Percentiles rank a stretch among this genome's conserved stretches.
Conservation (phyloP, 192 early-diverging fungal species). For the Chytriomyces confervae region DNA sequence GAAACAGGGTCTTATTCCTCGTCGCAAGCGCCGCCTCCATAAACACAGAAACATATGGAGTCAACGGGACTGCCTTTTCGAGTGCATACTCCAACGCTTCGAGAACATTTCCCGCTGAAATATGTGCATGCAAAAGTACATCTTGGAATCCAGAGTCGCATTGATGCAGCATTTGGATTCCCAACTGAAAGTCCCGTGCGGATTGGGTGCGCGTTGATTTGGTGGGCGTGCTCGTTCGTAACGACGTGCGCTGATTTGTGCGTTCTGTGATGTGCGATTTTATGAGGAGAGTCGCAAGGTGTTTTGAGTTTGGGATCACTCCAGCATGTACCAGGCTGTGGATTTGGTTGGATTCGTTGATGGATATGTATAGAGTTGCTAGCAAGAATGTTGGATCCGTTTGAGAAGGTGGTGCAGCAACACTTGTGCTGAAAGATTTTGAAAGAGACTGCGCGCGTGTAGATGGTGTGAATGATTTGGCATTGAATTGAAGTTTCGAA, state of each 20-base stretch:
- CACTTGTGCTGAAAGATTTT: not conserved
- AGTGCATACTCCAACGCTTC: constrained; percentile 48
- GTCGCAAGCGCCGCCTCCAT: constrained; percentile 46
- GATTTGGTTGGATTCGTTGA: constrained; percentile 30
- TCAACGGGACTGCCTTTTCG: constrained; percentile 1
- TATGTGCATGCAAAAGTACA: constrained; percentile 38
- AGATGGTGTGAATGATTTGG: not conserved
- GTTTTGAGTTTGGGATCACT: constrained; percentile 40
- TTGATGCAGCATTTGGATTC: constrained; percentile 45
- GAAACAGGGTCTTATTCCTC: constrained; percentile 46
- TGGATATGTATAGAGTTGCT: constrained; percentile 29
- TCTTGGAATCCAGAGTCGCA: constrained; percentile 21
- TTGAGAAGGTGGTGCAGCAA: not conserved
- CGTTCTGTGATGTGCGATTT: not conserved
- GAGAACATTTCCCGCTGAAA: constrained; percentile 40
- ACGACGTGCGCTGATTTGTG: not conserved
- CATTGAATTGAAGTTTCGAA: not conserved
- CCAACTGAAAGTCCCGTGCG: constrained; percentile 30
- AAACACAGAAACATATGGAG: constrained; percentile 29
- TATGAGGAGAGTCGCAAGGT: constrained; percentile 38
- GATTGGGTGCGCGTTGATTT: not conserved
- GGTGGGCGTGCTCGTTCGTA: not conserved
- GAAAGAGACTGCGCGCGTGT: not conserved
- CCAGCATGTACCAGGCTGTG: constrained; percentile 37
- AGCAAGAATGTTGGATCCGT: constrained; percentile 34